phyloP scores from a whole-genome alignment of 768 basidiomycete species.

The Naganishia randhawae region DNA sequence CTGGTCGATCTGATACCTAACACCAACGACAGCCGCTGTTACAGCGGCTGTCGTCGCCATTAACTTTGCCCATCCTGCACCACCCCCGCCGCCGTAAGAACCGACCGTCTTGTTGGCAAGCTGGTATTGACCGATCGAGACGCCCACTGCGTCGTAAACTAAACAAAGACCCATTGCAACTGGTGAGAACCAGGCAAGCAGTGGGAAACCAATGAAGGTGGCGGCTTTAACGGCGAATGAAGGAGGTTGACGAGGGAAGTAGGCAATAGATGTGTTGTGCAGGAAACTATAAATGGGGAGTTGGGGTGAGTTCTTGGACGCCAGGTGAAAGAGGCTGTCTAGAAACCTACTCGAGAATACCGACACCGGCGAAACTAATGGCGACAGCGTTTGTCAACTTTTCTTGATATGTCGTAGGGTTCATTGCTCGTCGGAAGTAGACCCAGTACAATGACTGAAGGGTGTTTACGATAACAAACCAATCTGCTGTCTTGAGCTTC shows the following conservation, averaged over 20 bases:
- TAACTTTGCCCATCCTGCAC: constrained; percentile 41
- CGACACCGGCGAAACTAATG: constrained; percentile 47
- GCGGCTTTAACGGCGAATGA: constrained; percentile 35
- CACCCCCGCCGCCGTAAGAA: constrained; percentile 39
- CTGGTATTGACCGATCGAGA: constrained; percentile 43
- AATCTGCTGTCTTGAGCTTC: constrained; percentile 41
- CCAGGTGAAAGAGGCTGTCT: no score
- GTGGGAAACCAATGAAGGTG: constrained; percentile 36
- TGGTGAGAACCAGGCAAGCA: constrained; percentile 38
- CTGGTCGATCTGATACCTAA: constrained; percentile 31
- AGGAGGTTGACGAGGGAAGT: constrained; percentile 39
- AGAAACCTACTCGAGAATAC: constrained; percentile 26
- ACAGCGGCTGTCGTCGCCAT: constrained; percentile 35
- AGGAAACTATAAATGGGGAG: constrained; percentile 25
- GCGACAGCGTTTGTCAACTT: constrained; percentile 42
- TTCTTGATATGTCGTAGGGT: constrained; percentile 39
- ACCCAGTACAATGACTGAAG: constrained; percentile 43
- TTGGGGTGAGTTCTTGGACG: neutral
- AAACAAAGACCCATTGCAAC: constrained; percentile 40
- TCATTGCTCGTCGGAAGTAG: constrained; percentile 33
- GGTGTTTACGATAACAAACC: constrained; percentile 46
- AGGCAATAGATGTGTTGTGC: constrained; percentile 45
- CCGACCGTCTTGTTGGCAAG: constrained; percentile 35
- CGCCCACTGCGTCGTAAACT: constrained; percentile 39
- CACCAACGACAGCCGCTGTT: constrained; percentile 37